Evolutionary conservation across 305 asterid species (phyloP).

Genomic region (Solanum hybrid): DNA sequence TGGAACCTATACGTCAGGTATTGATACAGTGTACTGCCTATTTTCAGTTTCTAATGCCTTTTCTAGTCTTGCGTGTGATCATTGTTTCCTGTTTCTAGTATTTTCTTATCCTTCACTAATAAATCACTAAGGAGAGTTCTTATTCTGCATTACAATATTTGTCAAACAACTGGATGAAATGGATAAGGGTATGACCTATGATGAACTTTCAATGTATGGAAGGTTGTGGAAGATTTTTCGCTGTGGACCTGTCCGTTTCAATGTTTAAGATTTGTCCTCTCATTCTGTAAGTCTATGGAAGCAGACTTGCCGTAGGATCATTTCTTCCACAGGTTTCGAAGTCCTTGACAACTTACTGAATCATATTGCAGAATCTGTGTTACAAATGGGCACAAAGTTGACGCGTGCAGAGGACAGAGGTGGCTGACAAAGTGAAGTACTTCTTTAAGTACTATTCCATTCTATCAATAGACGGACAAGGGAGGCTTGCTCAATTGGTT

Average conservation of each 20-base stretch:
- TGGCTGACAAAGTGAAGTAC: conserved; percentile 76
- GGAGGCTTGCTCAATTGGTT: not conserved
- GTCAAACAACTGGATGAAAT: conserved; percentile 76
- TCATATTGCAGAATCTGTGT: conserved; percentile 62
- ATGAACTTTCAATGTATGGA: conserved; percentile 81
- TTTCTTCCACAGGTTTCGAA: not conserved
- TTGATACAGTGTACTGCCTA: not conserved
- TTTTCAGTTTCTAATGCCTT: not conserved
- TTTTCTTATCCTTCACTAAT: not conserved
- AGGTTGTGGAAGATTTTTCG: conserved; percentile 83
- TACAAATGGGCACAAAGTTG: conserved; percentile 66
- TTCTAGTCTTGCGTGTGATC: not conserved
- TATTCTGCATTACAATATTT: not conserved
- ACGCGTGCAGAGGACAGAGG: conserved; percentile 64
- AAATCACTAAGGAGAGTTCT: not conserved
- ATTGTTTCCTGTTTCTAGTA: not conserved
- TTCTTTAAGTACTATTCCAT: conserved; percentile 84
- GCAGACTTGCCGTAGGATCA: not conserved
- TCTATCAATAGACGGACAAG: conserved; percentile 54
- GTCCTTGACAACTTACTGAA: not conserved
- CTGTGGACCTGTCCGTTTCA: conserved; percentile 71
- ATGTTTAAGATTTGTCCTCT: conserved; percentile 70
- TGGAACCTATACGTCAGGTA: conserved; percentile 92
- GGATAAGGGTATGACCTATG: conserved; percentile 94
- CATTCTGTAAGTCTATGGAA: not conserved